Evolutionary conservation across 306 rosid species (phyloP), one percentile per base, ranked within the genome.

Genomic region (Fagus crenata): DNA sequence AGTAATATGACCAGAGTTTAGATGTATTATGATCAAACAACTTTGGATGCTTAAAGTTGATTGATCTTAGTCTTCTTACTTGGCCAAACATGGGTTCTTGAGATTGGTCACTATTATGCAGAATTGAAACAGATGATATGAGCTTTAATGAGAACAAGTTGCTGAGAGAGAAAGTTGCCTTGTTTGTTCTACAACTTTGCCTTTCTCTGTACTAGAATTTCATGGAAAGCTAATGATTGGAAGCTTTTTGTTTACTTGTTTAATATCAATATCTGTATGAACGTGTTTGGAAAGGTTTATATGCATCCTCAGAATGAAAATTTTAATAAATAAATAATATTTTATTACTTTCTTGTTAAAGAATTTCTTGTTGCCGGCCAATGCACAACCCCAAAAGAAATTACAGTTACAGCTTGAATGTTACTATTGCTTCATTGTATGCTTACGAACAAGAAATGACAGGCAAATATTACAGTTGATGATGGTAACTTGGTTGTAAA

Each of bases 361-460:
- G 18, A 67, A 6, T 14, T 69, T n/a, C 14, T 43, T 75, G 73
- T n/a, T 81, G 84, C 85, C 80, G 84, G 82, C 84, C 79, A 74
- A 73, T 77, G 84, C 71, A 22, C 28, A 22, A 22, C 28, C 28
- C 0, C 28, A 22, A 22, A 22, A 22, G 69, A 73, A 46, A 46
- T 9, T 46, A 46, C 14, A 46, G 2, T 60, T 46, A 42, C 67
- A 69, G 43, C 51, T 43, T 42, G n/a, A 58, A 75, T 58, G 41
- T 69, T 80, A 31, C 40, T 68, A 49, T 22, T 31, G 8, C 46
- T 77, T 6, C 51, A 2, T 46, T 46, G 11, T 46, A 46, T 46
- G 13, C 1, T 46, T 4, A 46, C 2, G 4, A 46, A 46, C 8
- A 46, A 46, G 51, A 46, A 46, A 46, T 46, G 51, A 46, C 51